Evolutionary conservation across 108 stramenopile genomes (phyloP), one percentile per base, ranked within the genome.

Genomic region (Conticribra weissflogii): DNA sequence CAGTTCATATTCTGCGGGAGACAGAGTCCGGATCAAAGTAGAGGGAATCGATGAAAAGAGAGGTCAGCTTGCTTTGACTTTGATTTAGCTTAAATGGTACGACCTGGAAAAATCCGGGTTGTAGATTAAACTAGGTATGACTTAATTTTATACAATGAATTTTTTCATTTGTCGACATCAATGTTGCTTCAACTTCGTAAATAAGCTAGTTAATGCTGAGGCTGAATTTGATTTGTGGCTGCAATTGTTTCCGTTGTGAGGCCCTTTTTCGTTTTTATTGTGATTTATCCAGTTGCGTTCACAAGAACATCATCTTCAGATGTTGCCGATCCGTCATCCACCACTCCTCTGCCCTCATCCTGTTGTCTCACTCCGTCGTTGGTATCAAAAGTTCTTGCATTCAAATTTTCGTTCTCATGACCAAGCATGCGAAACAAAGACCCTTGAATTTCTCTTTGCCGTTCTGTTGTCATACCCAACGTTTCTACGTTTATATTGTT

Each of bases 401-500:
- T 30, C 55, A 64, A 55, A 15, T 33, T 32, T 16, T 80, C 76
- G 65, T 85, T 85, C 0, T 88, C 83, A 30, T 93, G 92, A 14
- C 93, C 93, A 12, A 94, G 65, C 93, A 94, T 94, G 54, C 86
- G 88, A 71, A 91, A 94, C 17, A 94, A 74, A 1, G 88, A 89
- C 23, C 90, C 93, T 78, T 94, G 90, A 29, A 94, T 94, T 63
- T 91, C 90, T 47, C 81, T 82, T 56, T 94, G 93, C 66, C 93
- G 75, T 59, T 91, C 90, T 33, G 81, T 70, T 23, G 93, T 94
- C 93, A 94, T 91, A 2, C 93, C 93, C 76, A 94, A 78, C 31
- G 86, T 84, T 41, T 94, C 86, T 31, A 83, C 81, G 51, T 89
- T 65, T 63, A 86, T 86, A 31, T 59, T 71, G 24, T 71, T 64